phyloP scores from a whole-genome alignment of 2,329 filamentous ascomycete species.

The Aspergillus sp. region DNA sequence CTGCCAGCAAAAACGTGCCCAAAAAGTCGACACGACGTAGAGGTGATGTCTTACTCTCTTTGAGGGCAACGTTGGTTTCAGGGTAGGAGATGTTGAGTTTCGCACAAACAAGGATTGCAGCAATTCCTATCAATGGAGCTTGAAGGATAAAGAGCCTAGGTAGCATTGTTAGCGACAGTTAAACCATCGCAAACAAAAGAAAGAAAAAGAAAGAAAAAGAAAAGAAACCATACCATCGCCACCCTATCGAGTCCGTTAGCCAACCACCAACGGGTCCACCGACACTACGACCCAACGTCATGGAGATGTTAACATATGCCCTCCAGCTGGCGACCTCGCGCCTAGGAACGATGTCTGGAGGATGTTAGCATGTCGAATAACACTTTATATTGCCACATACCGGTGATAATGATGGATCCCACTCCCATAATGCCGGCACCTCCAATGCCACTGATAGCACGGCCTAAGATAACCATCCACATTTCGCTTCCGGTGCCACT shows the following conservation, averaged over 20 bases:
- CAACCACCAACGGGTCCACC: constrained; percentile 57
- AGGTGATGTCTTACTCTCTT: constrained; percentile 16
- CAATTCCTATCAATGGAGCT: constrained; percentile 19
- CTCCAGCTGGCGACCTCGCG: constrained; percentile 46
- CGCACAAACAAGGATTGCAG: constrained; percentile 37
- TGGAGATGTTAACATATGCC: constrained; percentile 49
- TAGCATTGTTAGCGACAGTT: background rate
- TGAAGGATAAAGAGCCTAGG: constrained; percentile 28
- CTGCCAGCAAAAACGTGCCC: constrained; percentile 46
- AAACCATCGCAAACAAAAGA: background rate
- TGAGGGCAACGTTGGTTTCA: constrained; percentile 12
- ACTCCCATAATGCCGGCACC: constrained; percentile 41
- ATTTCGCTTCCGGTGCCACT: too few species aligned
- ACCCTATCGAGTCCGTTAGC: constrained; percentile 59
- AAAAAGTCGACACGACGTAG: constrained; percentile 56
- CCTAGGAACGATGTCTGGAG: constrained; percentile 41
- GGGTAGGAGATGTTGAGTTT: constrained; percentile 26
- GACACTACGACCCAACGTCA: constrained; percentile 46
- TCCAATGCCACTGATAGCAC: constrained; percentile 40
- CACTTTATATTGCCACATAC: too few species aligned
- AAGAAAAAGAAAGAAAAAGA: too few species aligned
- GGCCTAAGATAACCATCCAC: constrained; percentile 29
- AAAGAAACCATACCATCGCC: constrained; percentile 51
- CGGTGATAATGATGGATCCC: constrained; percentile 44
- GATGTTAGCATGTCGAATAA: too few species aligned